phyloP scores from a whole-genome alignment of 495 filamentous ascomycete genomes.

The Tetracladium marchalianum region DNA sequence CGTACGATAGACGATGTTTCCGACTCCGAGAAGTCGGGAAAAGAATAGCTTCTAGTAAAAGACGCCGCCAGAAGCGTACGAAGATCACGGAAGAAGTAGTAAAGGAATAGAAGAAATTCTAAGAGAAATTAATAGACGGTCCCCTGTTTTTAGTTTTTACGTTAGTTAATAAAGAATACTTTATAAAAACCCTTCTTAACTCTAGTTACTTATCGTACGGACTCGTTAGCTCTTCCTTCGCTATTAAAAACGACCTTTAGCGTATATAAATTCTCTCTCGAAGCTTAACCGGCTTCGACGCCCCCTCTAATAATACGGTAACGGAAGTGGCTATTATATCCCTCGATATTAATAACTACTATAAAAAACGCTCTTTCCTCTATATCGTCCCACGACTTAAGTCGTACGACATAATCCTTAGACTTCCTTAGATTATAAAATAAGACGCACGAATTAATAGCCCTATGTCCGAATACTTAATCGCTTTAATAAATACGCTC shows the following conservation, averaged over 20 bases:
- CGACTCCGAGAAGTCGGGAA: too few species aligned
- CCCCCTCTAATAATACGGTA: not conserved
- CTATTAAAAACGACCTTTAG: not conserved
- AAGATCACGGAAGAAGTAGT: not conserved
- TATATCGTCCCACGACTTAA: too few species aligned
- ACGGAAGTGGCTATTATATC: not conserved
- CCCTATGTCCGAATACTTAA: too few species aligned
- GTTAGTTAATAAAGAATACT: conserved; percentile 2
- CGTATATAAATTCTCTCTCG: not conserved
- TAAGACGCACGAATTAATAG: too few species aligned
- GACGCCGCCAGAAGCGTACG: too few species aligned
- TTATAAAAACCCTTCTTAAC: conserved; percentile 2
- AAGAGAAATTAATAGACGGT: conserved; percentile 1
- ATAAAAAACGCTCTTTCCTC: too few species aligned
- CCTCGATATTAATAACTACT: too few species aligned
- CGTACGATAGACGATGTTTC: too few species aligned
- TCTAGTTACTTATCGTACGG: not conserved
- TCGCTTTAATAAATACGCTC: too few species aligned
- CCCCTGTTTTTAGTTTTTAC: not conserved
- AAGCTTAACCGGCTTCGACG: not conserved
- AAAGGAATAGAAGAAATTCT: not conserved
- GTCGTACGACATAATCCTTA: too few species aligned
- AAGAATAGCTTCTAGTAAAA: conserved; percentile 3
- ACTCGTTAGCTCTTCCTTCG: not conserved
- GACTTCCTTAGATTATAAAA: too few species aligned